A percentile compares a stretch with the other conserved stretches of the same genome.
These are phyloP conservation scores for Mortierella alpina DNA, from an alignment of 192 early-diverging fungal species.

Conservation along the genomic window DNA sequence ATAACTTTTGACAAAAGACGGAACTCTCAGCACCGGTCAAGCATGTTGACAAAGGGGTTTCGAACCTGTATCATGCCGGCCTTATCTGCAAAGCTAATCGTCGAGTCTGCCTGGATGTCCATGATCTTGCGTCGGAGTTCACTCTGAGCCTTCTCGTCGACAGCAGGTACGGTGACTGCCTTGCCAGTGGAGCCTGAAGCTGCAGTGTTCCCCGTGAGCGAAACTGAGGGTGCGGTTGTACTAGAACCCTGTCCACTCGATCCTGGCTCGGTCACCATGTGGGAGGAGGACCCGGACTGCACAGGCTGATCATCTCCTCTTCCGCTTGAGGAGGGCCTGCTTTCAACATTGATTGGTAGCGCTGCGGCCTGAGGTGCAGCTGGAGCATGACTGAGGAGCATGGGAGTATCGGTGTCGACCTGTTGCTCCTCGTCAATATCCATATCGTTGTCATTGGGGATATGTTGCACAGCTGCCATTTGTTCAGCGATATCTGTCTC, in stretches of 20 bases:
- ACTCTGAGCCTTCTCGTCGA: conserved; percentile 51
- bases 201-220: background rate
- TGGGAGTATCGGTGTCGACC: background rate
- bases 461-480: too few relatives aligned
- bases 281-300: too few relatives aligned
- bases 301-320: too few relatives aligned
- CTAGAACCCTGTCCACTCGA: too few relatives aligned
- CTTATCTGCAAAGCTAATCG: conserved; percentile 68
- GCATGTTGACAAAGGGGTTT: too few relatives aligned
- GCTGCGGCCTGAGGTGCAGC: too few relatives aligned
- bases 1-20: too few relatives aligned
- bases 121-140: conserved; percentile 74
- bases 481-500: too few relatives aligned
- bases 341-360: background rate
- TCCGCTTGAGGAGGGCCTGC: background rate
- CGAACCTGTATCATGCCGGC: conserved; percentile 76
- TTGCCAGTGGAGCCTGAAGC: background rate
- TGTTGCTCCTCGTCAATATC: conserved; percentile 12
- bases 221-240: background rate
- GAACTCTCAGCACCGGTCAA: too few relatives aligned
- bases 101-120: conserved; percentile 67
- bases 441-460: conserved; percentile 5
- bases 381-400: background rate
- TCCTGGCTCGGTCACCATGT: too few relatives aligned
- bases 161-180: conserved; percentile 20